Conservation (phyloP, 1,139 yeast species). For the Blastobotrys elegans region DNA sequence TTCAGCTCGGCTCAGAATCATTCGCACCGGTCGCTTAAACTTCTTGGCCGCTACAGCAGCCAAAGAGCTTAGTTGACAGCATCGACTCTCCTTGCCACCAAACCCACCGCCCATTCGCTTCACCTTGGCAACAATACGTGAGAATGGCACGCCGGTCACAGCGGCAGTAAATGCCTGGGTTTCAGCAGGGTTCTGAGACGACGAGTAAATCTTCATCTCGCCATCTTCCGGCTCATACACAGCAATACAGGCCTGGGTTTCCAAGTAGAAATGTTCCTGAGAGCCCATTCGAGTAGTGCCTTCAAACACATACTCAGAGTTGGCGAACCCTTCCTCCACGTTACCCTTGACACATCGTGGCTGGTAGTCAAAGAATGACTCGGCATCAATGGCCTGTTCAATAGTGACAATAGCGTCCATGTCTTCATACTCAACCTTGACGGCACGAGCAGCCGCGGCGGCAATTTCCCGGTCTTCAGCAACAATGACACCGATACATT, state of each 20-base stretch:
- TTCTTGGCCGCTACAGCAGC: conserved; percentile 54
- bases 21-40: conserved; percentile 39
- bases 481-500: conserved; percentile 41
- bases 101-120: conserved; percentile 60
- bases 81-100: conserved; percentile 53
- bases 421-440: conserved; percentile 40
- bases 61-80: conserved; percentile 40
- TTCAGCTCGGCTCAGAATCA: conserved; percentile 39
- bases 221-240: conserved; percentile 42
- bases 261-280: conserved; percentile 45
- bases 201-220: conserved; percentile 40
- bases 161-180: conserved; percentile 40
- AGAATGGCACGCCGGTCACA: conserved; percentile 39
- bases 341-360: conserved; percentile 38
- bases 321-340: conserved; percentile 36
- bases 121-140: conserved; percentile 37
- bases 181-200: conserved; percentile 42
- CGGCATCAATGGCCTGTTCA: conserved; percentile 40
- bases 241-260: conserved; percentile 41
- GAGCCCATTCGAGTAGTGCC: conserved; percentile 41
- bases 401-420: conserved; percentile 36
- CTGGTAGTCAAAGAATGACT: conserved; percentile 36
- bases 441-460: conserved; percentile 41
- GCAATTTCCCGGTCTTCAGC: conserved; percentile 40
- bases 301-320: conserved; percentile 36